A percentile compares a stretch with the other conserved stretches of the same genome.
phyloP scores from a whole-genome alignment of 176 grass and related monocot species.

The Oryza glaberrima region DNA sequence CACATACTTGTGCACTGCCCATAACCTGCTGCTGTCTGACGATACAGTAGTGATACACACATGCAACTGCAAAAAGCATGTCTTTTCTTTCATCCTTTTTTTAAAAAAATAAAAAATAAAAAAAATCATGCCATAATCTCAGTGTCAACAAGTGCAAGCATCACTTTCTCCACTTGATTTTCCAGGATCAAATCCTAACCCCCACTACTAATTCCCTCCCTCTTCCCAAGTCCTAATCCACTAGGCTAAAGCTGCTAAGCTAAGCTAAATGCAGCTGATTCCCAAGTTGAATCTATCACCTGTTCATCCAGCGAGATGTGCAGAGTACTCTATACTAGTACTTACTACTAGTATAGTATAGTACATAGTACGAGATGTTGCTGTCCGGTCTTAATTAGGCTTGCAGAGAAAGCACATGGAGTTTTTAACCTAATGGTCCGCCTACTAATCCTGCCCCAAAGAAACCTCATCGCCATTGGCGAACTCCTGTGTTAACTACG shows the following conservation, averaged over 20 bases:
- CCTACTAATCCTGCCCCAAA: background rate
- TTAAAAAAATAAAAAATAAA: too few species aligned
- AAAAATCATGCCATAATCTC: background rate
- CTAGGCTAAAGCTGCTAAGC: background rate
- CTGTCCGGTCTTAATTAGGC: constrained; percentile 28
- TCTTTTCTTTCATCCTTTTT: too few species aligned
- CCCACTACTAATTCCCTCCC: constrained; percentile 1
- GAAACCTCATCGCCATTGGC: constrained; percentile 7
- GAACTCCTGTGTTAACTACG: background rate
- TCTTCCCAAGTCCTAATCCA: background rate
- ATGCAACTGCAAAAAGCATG: background rate
- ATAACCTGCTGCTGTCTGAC: background rate
- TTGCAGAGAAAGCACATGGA: background rate
- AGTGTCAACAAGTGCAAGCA: background rate
- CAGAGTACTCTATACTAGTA: background rate
- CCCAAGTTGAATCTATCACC: background rate
- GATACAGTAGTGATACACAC: background rate
- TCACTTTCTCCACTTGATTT: background rate
- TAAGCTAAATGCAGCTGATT: background rate
- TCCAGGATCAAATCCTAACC: constrained; percentile 3
- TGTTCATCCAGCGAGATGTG: background rate
- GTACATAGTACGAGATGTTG: background rate
- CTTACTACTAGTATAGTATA: background rate
- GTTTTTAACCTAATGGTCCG: background rate
- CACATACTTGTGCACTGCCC: background rate